Conservation (phyloP, 768 basidiomycete species). For the Phaffia australis region DNA sequence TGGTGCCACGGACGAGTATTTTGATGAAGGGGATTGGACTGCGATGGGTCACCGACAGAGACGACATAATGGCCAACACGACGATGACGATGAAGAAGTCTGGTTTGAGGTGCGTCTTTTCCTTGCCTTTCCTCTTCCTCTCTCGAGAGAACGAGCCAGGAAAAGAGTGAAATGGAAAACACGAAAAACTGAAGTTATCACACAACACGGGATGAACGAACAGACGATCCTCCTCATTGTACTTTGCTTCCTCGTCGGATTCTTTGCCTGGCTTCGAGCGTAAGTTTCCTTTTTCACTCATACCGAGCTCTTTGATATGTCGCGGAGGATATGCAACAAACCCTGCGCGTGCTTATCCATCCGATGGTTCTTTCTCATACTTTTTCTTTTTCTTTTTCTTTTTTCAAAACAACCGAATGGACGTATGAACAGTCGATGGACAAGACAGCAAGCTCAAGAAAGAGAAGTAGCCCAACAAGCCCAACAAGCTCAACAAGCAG, state of each 20-base stretch:
- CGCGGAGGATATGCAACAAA: no score
- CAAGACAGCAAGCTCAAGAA: conserved; percentile 7
- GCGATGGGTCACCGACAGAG: not conserved
- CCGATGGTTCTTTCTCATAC: not conserved
- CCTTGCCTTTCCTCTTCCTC: not conserved
- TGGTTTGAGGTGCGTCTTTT: conserved; percentile 15
- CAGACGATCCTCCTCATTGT: conserved; percentile 20
- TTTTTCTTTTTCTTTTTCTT: not conserved
- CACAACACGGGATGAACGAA: not conserved
- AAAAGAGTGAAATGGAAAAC: not conserved
- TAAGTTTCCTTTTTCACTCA: not conserved
- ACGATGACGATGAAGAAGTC: conserved; percentile 18
- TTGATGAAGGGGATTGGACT: conserved; percentile 13
- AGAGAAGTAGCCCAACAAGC: not conserved
- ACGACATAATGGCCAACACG: not conserved
- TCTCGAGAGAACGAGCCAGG: no score
- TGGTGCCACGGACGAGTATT: not conserved
- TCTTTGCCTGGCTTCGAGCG: conserved; percentile 24
- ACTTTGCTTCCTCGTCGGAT: conserved; percentile 11
- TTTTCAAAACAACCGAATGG: no score
- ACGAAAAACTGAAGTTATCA: not conserved
- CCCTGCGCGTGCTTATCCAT: no score
- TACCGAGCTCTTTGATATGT: not conserved
- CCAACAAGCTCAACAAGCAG: not conserved
- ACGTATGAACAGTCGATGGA: not conserved